Conservation (phyloP, 179 eudicot genomes). For the Drosera spatulata region DNA sequence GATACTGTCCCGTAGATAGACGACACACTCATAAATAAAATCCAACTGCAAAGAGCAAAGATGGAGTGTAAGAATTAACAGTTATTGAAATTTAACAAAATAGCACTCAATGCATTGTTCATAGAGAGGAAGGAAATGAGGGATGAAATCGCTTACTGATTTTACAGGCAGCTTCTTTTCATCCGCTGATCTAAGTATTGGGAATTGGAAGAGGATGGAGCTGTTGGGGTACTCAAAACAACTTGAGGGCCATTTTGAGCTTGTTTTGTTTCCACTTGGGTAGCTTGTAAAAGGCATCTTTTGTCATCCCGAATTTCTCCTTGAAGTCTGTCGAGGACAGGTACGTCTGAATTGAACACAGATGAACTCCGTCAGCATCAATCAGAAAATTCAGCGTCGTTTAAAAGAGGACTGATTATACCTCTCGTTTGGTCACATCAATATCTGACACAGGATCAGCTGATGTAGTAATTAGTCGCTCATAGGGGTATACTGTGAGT, state of each 20-base stretch:
- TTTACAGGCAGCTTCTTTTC: constrained; percentile 12
- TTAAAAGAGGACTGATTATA: constrained; percentile 9
- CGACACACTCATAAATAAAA: constrained; percentile 7
- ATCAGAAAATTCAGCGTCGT: no score
- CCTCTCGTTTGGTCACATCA: constrained; percentile 95
- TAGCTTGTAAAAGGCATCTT: constrained; percentile 65
- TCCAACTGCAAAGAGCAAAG: constrained; percentile 22
- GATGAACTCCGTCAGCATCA: neutral
- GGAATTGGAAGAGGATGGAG: constrained; percentile 12
- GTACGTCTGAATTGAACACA: constrained; percentile 47
- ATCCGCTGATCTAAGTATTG: constrained; percentile 13
- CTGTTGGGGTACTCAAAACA: constrained; percentile 41
- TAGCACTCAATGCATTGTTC: neutral
- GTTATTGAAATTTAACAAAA: neutral
- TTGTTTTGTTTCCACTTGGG: constrained; percentile 94
- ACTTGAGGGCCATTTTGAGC: constrained; percentile 13
- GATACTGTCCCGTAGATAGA: constrained; percentile 49
- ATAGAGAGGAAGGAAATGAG: no score
- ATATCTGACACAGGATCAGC: constrained; percentile 64
- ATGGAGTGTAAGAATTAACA: neutral
- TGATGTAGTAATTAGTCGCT: constrained; percentile 60
- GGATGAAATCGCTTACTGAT: constrained; percentile 17
- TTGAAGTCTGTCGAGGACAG: constrained; percentile 71
- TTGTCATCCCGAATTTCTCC: constrained; percentile 80
- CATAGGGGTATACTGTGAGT: constrained; percentile 65